These are phyloP conservation scores for Dacryopinax spathularia DNA, from an alignment of 768 basidiomycete species.

Conservation along the genomic window DNA sequence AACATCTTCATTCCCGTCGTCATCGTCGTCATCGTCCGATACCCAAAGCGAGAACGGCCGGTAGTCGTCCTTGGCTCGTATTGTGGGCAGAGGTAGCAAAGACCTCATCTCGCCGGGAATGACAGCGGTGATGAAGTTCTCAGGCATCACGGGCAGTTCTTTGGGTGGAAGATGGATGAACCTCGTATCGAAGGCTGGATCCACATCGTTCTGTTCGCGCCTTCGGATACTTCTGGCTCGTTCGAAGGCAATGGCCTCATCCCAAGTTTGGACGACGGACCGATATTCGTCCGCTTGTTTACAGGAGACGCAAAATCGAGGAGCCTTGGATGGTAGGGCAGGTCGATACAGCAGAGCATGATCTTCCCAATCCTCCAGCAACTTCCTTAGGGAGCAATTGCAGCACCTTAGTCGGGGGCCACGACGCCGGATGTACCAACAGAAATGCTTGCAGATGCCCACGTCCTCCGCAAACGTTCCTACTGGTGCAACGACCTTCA, in stretches of 20 bases:
- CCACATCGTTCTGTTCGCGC: background rate
- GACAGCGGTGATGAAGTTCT: background rate
- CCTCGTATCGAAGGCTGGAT: too few relatives aligned
- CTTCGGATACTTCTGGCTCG: background rate
- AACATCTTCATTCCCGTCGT: too few relatives aligned
- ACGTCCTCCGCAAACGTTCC: too few relatives aligned
- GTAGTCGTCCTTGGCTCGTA: background rate
- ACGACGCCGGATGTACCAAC: too few relatives aligned
- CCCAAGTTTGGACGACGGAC: background rate
- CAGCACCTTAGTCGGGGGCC: too few relatives aligned
- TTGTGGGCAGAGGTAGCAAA: background rate
- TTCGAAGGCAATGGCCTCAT: background rate
- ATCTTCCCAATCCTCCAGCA: too few relatives aligned
- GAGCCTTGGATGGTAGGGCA: background rate
- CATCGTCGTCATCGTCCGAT: background rate
- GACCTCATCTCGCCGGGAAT: background rate
- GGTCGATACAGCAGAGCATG: too few relatives aligned
- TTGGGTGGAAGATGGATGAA: background rate
- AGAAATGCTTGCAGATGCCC: too few relatives aligned
- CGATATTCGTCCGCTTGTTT: background rate
- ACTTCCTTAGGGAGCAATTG: too few relatives aligned
- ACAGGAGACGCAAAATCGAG: background rate
- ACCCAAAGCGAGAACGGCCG: background rate
- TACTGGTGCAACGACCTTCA: too few relatives aligned
- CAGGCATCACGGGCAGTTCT: background rate